Percentiles rank a stretch among this genome's conserved stretches.
phyloP scores from a whole-genome alignment of 176 grass and related monocot genomes.

The Oryza glaberrima region DNA sequence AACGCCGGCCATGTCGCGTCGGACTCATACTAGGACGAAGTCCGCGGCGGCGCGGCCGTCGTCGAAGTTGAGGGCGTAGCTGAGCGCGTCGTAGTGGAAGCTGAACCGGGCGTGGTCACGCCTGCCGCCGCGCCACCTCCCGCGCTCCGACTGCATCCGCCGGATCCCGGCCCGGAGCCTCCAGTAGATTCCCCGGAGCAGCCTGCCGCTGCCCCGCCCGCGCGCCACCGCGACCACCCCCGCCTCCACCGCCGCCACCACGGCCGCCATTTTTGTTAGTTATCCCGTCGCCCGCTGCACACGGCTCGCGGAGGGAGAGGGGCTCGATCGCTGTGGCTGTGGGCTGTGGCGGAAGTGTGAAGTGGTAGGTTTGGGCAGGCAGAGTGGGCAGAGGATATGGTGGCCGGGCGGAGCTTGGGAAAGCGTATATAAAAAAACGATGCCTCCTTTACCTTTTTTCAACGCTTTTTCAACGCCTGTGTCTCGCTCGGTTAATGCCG shows the following conservation, averaged over 20 bases:
- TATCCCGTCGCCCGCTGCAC: neutral
- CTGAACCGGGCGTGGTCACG: constrained; percentile 51
- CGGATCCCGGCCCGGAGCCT: constrained; percentile 64
- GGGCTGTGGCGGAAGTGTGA: neutral
- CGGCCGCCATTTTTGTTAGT: constrained; percentile 31
- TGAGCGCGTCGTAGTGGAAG: constrained; percentile 94
- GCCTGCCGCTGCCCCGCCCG: constrained; percentile 49
- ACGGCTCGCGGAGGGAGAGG: neutral
- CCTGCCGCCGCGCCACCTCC: constrained; percentile 45
- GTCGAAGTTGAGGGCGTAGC: constrained; percentile 96
- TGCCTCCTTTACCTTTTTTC: neutral
- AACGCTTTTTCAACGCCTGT: neutral
- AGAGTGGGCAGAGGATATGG: constrained; percentile 20
- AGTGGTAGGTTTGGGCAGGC: constrained; percentile 22
- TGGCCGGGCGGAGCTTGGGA: neutral
- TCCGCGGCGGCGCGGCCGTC: constrained; percentile 58
- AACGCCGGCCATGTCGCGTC: neutral
- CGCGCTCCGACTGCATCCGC: constrained; percentile 57
- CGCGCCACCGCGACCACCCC: constrained; percentile 52
- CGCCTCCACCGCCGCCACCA: constrained; percentile 59
- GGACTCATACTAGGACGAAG: constrained; percentile 13
- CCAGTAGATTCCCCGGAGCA: constrained; percentile 69
- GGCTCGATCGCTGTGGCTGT: too few species aligned
- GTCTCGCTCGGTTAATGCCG: neutral
- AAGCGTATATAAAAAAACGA: constrained; percentile 33